Evolutionary conservation across 306 rosid species (phyloP).

Genomic region (Elaeagnus macrophylla): DNA sequence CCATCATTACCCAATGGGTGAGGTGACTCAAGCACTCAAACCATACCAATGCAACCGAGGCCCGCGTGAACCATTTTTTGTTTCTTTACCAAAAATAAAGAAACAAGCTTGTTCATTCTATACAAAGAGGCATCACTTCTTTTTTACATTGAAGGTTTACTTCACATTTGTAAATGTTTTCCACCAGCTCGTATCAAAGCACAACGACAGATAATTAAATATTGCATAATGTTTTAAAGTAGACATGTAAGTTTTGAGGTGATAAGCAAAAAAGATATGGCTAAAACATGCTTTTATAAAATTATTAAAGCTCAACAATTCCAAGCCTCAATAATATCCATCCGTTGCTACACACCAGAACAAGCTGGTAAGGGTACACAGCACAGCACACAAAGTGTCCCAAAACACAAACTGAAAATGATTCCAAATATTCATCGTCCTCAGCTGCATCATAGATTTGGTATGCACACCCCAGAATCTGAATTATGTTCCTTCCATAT

Average conservation of each 20-base stretch:
- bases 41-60: no score
- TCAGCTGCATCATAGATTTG: constrained; percentile 86
- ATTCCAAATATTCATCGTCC: constrained; percentile 19
- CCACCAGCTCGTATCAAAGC: no score
- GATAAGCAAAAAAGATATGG: constrained; percentile 19
- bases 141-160: no score
- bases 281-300: constrained; percentile 46
- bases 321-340: constrained; percentile 28
- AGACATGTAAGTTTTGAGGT: constrained; percentile 6
- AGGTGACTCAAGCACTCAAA: no score
- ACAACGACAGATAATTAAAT: no score
- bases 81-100: no score
- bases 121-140: no score
- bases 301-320: constrained; percentile 28
- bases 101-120: no score
- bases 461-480: constrained; percentile 84
- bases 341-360: constrained; percentile 34
- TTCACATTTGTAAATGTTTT: no score
- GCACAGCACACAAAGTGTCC: constrained; percentile 29
- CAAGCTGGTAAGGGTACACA: constrained; percentile 27
- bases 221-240: not conserved
- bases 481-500: constrained; percentile 95
- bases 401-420: constrained; percentile 21
- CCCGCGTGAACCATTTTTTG: no score
- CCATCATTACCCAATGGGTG: no score